Conservation (phyloP, 2,329 filamentous ascomycete genomes). For the Phyllosticta citrichinensis region DNA sequence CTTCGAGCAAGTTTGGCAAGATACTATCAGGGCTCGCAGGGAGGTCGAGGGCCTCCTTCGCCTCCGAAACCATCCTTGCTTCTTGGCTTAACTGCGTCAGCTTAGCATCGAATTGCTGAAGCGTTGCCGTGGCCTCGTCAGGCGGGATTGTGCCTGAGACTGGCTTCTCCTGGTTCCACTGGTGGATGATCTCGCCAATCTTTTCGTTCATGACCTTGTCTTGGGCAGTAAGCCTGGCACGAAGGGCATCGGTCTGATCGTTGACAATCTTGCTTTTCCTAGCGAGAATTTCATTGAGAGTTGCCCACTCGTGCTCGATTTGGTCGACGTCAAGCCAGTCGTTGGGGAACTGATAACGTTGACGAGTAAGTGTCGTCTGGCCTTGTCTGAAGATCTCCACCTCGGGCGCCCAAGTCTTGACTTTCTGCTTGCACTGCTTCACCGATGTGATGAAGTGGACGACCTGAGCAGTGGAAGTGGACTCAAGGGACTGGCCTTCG, state of each 20-base stretch:
- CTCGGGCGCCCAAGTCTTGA: constrained; percentile 88
- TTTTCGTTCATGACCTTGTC: constrained; percentile 85
- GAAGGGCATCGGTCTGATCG: constrained; percentile 89
- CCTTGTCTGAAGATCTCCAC: constrained; percentile 94
- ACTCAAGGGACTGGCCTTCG: constrained; percentile 84
- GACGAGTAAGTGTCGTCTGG: constrained; percentile 80
- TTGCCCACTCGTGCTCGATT: constrained; percentile 91
- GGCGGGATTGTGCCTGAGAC: constrained; percentile 91
- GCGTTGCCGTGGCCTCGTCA: constrained; percentile 72
- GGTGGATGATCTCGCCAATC: constrained; percentile 69
- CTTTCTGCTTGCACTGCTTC: constrained; percentile 89
- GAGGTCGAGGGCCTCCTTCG: constrained; percentile 91
- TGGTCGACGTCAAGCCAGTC: constrained; percentile 97
- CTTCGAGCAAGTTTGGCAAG: constrained; percentile 79
- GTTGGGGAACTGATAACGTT: constrained; percentile 84
- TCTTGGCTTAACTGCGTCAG: constrained; percentile 81
- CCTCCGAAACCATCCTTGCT: constrained; percentile 86
- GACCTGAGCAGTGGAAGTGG: constrained; percentile 89
- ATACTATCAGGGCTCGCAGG: constrained; percentile 69
- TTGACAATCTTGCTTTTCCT: constrained; percentile 93
- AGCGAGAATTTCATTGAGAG: constrained; percentile 80
- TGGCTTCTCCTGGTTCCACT: constrained; percentile 96
- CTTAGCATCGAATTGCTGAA: constrained; percentile 72
- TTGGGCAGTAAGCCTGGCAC: constrained; percentile 89
- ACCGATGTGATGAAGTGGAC: constrained; percentile 98